These are phyloP conservation scores for Melampsora larici-populina DNA, from an alignment of 1,284 basidiomycete species.

Conservation along the genomic window DNA sequence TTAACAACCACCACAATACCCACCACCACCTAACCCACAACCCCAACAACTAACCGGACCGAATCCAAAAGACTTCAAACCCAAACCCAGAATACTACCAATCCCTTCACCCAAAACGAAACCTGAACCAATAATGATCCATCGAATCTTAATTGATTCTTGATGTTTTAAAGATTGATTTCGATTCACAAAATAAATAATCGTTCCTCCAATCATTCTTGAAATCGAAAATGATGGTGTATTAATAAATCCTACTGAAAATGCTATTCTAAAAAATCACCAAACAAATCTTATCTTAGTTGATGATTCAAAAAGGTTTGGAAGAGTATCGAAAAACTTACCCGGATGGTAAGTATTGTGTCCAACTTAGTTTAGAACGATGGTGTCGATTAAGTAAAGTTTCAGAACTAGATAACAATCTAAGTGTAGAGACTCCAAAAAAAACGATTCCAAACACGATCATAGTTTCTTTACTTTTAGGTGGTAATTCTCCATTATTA, in stretches of 20 bases:
- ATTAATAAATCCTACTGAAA: constrained; percentile 75
- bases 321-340: too few relatives aligned
- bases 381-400: neutral
- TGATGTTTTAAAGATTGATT: constrained; percentile 55
- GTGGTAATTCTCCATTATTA: constrained; percentile 73
- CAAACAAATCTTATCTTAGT: constrained; percentile 28
- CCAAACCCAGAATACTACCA: constrained; percentile 73
- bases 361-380: constrained; percentile 55
- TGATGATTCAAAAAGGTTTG: too few relatives aligned
- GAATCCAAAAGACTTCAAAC: constrained; percentile 72
- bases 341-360: constrained; percentile 79
- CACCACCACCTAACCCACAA: constrained; percentile 68
- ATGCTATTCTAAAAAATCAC: constrained; percentile 51
- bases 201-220: constrained; percentile 77
- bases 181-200: constrained; percentile 61
- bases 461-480: constrained; percentile 77
- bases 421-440: constrained; percentile 65
- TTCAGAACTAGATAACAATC: constrained; percentile 58
- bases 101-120: constrained; percentile 92
- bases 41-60: constrained; percentile 74
- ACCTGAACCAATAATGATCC: constrained; percentile 86
- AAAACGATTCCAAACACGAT: constrained; percentile 69
- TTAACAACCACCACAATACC: constrained; percentile 50
- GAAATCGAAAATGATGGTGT: constrained; percentile 92
- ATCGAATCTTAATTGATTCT: constrained; percentile 61